phyloP scores from a whole-genome alignment of 2,329 filamentous ascomycete species.

The Aureobasidium lini region DNA sequence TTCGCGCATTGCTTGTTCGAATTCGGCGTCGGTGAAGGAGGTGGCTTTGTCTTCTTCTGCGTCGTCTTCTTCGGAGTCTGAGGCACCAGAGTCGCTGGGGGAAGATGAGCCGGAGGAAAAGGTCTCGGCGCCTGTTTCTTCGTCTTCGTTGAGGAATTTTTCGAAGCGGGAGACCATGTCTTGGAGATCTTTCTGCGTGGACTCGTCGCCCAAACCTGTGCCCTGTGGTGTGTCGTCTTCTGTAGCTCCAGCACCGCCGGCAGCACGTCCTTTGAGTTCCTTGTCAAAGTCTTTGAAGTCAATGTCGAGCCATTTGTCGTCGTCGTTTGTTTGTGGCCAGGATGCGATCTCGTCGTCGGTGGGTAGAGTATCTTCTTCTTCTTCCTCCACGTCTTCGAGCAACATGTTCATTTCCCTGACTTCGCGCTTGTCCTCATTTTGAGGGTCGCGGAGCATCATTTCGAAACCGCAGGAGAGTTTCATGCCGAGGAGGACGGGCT shows the following conservation, averaged over 20 bases:
- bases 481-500: slow-evolving; percentile 65
- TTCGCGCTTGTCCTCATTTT: slow-evolving; percentile 59
- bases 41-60: slow-evolving; percentile 64
- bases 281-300: slow-evolving; percentile 81
- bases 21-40: slow-evolving; percentile 77
- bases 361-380: slow-evolving; percentile 65
- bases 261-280: slow-evolving; percentile 57
- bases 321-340: slow-evolving; percentile 69
- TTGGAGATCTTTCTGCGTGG: slow-evolving; percentile 66
- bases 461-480: slow-evolving; percentile 88
- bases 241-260: slow-evolving; percentile 23
- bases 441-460: slow-evolving; percentile 65
- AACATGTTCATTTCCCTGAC: slow-evolving; percentile 71
- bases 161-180: slow-evolving; percentile 95
- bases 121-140: slow-evolving; percentile 62
- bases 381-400: slow-evolving; percentile 63
- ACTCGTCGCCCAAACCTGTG: slow-evolving; percentile 53
- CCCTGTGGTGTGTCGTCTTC: slow-evolving; percentile 18
- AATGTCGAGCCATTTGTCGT: slow-evolving; percentile 88
- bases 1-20: slow-evolving; percentile 80
- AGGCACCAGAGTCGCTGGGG: slow-evolving; percentile 22
- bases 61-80: slow-evolving; percentile 21
- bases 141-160: slow-evolving; percentile 72
- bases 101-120: slow-evolving; percentile 37
- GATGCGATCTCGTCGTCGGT: slow-evolving; percentile 61